A percentile compares a stretch with the other conserved stretches of the same genome.
phyloP scores from a whole-genome alignment of 345 rosid genomes.

The Rhodamnia argentea region DNA sequence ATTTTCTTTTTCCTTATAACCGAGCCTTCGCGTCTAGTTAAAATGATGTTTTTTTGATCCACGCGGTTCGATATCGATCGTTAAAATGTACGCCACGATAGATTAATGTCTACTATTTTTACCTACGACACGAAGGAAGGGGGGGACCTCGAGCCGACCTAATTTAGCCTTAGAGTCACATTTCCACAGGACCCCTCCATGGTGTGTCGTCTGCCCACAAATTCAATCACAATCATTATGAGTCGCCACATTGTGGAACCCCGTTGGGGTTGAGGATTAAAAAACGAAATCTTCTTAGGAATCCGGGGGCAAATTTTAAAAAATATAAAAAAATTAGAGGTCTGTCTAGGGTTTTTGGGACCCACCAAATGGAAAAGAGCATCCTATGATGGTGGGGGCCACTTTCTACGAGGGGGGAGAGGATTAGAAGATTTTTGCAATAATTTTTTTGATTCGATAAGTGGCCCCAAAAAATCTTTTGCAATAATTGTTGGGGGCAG shows the following conservation, averaged over 20 bases:
- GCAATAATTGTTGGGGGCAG: too few relatives aligned
- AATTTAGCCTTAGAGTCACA: background rate
- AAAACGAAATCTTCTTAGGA: background rate
- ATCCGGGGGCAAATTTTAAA: background rate
- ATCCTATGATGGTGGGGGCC: conserved; percentile 2
- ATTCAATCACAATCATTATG: background rate
- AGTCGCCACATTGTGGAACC: background rate
- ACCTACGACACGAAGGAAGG: background rate
- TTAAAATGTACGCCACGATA: too few relatives aligned
- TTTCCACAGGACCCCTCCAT: background rate
- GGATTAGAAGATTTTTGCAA: background rate
- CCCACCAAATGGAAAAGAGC: background rate
- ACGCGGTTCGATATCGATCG: too few relatives aligned
- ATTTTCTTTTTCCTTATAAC: background rate
- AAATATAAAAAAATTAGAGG: background rate
- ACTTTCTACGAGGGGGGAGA: background rate
- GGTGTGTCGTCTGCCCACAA: background rate
- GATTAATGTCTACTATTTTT: too few relatives aligned
- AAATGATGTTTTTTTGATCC: too few relatives aligned
- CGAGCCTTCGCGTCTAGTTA: too few relatives aligned
- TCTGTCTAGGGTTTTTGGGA: background rate
- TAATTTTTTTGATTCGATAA: background rate
- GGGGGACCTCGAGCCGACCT: background rate
- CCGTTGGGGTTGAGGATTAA: background rate
- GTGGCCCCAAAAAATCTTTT: too few relatives aligned